Evolutionary conservation across 2,329 filamentous ascomycete species (phyloP).

Genomic region (Alternaria atra): DNA sequence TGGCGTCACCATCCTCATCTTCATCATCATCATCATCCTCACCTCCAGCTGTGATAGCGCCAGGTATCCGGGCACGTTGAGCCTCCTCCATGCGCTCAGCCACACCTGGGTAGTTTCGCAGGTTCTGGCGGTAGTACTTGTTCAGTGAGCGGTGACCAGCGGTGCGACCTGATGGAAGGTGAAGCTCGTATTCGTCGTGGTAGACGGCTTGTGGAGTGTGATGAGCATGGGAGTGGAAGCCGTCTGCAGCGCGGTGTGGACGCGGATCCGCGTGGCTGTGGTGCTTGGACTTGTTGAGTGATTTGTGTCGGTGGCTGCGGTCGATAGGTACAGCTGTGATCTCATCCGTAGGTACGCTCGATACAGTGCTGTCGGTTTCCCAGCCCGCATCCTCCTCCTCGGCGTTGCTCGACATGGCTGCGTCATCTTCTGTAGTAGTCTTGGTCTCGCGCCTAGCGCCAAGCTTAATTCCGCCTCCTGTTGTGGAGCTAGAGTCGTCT

Average conservation of each 20-base stretch:
- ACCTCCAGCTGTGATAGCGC: constrained; percentile 60
- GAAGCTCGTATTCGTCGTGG: constrained; percentile 91
- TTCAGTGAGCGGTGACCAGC: constrained; percentile 90
- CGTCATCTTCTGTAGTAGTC: constrained; percentile 48
- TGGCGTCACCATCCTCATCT: constrained; percentile 53
- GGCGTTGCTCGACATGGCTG: constrained; percentile 59
- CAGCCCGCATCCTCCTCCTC: constrained; percentile 78
- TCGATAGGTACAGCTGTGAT: constrained; percentile 82
- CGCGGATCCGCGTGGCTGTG: constrained; percentile 76
- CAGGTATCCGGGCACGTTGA: constrained; percentile 61
- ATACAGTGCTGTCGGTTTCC: constrained; percentile 92
- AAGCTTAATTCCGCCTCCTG: constrained; percentile 71
- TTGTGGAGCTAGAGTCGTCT: constrained; percentile 60
- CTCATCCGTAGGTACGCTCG: constrained; percentile 86
- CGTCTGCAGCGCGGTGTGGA: constrained; percentile 76
- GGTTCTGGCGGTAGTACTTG: constrained; percentile 91
- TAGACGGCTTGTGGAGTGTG: constrained; percentile 78
- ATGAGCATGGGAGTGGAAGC: constrained; percentile 84
- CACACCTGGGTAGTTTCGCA: constrained; percentile 81
- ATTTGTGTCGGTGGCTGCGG: constrained; percentile 74
- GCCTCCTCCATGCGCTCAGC: constrained; percentile 73
- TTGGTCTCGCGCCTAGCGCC: constrained; percentile 66
- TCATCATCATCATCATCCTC: constrained; percentile 55
- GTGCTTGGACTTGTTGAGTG: constrained; percentile 76
- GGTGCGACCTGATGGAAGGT: constrained; percentile 87